Evolutionary conservation across 371 early-diverging fungal species (phyloP).

Genomic region (Syncephalastrum monosporum): DNA sequence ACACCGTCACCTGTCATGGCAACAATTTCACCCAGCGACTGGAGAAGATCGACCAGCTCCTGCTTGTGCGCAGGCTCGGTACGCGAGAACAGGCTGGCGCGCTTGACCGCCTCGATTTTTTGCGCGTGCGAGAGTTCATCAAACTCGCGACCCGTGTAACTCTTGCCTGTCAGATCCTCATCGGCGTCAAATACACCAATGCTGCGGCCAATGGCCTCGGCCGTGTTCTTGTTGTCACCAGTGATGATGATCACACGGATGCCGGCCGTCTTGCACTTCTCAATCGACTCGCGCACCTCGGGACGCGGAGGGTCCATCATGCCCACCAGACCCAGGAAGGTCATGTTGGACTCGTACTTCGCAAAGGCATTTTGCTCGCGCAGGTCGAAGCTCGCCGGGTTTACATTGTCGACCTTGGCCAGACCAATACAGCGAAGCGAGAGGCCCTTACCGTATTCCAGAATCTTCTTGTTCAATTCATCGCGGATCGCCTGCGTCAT

Average conservation of each 20-base stretch:
- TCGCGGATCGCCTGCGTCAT: constrained; percentile 70
- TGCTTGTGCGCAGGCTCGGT: constrained; percentile 96
- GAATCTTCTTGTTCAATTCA: constrained; percentile 63
- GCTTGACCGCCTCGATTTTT: constrained; percentile 70
- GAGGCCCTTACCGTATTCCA: constrained; percentile 75
- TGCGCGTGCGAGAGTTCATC: constrained; percentile 73
- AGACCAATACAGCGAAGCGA: constrained; percentile 88
- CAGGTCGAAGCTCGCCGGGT: constrained; percentile 51
- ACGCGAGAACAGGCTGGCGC: constrained; percentile 88
- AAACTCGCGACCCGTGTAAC: constrained; percentile 93
- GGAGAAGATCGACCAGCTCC: constrained; percentile 87
- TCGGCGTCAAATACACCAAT: constrained; percentile 87
- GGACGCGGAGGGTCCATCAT: constrained; percentile 98
- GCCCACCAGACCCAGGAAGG: constrained; percentile 90
- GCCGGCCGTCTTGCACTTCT: constrained; percentile 87
- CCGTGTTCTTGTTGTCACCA: constrained; percentile 96
- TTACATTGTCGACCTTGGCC: constrained; percentile 75
- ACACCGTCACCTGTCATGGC: constrained; percentile 99
- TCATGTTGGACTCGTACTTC: constrained; percentile 77
- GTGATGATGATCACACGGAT: constrained; percentile 98
- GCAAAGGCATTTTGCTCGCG: constrained; percentile 65
- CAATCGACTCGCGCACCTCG: constrained; percentile 85
- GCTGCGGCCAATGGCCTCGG: constrained; percentile 90
- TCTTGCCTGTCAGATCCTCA: constrained; percentile 72
- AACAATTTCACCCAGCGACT: constrained; percentile 88